Base-by-base conservation (phyloP, 2,329 filamentous ascomycete genomes). In the Venturia nashicola region DNA sequence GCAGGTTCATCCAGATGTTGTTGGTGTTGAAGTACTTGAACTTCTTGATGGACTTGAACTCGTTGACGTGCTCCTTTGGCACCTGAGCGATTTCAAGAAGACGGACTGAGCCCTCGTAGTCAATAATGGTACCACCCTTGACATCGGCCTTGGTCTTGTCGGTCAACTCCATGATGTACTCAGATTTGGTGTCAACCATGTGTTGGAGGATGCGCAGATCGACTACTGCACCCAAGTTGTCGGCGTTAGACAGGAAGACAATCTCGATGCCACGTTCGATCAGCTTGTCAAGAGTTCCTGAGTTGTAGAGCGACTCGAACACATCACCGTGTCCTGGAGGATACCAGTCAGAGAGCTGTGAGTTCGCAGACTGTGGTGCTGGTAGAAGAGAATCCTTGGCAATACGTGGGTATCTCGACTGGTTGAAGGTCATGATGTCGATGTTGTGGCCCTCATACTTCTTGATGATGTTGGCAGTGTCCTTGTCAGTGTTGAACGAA, bases 21-120 rank as follows among this genome's bases (percentile, higher is more conserved):
- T 99, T 99, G 79, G 94, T 99, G 86, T 99, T 99, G 88, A 99
- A 99, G 87, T 99, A 99, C 85, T 96, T 97, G 89, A 99, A 99
- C 85, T 99, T 99, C 88, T 99, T 99, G 84, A 99, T 99, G 60
- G 92, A 97, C 87, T 99, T 99, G 90, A 99, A 99, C 82, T 99
- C 94, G 81, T 99, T 97, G 77, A 94, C 90, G 80, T 99, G 94
- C 83, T 99, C 91, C 86, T 97, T 99, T 79, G 94, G 94, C 43
- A 99, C 94, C 83, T 99, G 94, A 16, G 94, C 94, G 72, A 99
- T 97, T 82, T 99, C 94, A 62, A 99, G 89, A 69, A 99, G 88
- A 74, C 94, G 92, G 70, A 95, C 93, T 65, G 90, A 92, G 73
- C 93, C 93, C 76, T 99, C 94, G 79, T 97, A 97, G 82, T 99